Base-by-base conservation (phyloP, 352 stramenopile species). In the Aphanomyces cochlioides region DNA sequence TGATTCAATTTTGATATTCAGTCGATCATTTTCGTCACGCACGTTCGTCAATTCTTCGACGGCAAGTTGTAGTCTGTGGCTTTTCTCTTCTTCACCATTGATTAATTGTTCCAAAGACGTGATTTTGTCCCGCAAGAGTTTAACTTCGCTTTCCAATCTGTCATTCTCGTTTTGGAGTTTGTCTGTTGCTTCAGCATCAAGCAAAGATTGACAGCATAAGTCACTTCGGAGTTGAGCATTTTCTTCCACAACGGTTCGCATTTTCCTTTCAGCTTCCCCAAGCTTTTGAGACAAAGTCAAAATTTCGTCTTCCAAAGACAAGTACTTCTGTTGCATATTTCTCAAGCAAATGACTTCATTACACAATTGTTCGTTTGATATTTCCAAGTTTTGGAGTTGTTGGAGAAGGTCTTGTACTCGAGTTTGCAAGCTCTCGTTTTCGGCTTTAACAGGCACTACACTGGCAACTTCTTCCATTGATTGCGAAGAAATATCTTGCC, bases 211-310 rank as follows among this genome's bases (percentile, higher is more conserved):
- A n/a, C 34, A 40, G 36, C 54, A 61, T 37, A 61, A 43, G n/a
- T 61, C 54, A 37, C 54, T 61, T 8, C 54, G 54, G 5, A 61
- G 54, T 61, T 61, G 54, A 37, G 7, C 7, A 37, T 61, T 61
- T 37, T 61, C 54, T 41, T 61, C 54, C n/a, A 13, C 2, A 12
- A 37, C n/a, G 15, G 7, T 17, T 7, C 37, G 54, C 54, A 61
- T 19, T 41, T 61, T 19, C 15, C 28, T n/a, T 61, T 61, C 54
- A 7, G 43, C 5, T 12, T 61, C 54, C 10, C n/a, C 10, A 12
- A 61, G 15, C 6, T 61, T 7, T 37, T 37, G 15, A 1, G 7
- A 12, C 3, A 61, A 36, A 45, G 54, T 4, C 21, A 39, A 12
- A 8, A 58, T 1, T 19, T 58, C 8, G 50, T 36, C 50, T 8